These are phyloP conservation scores for Cicer pinnatifidum DNA, from an alignment of 306 rosid genomes.

Conservation along the genomic window DNA sequence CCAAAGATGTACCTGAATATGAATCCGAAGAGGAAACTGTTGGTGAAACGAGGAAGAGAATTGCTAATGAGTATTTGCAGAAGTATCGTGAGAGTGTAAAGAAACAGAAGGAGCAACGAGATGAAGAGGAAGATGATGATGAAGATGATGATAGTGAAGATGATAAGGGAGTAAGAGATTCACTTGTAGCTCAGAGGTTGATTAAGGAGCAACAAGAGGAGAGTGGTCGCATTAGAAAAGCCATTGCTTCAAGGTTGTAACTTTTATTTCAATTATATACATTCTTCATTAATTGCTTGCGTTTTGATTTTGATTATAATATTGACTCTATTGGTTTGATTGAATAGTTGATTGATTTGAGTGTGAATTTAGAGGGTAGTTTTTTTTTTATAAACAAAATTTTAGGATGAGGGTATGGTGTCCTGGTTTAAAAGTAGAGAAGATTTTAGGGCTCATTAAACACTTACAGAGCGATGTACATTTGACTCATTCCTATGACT, in stretches of 20 bases:
- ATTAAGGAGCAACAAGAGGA: constrained; percentile 83
- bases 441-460: no score
- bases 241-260: constrained; percentile 71
- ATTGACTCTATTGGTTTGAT: background rate
- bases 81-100: constrained; percentile 49
- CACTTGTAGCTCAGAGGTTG: constrained; percentile 69
- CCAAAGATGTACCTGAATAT: constrained; percentile 1
- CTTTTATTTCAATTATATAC: background rate
- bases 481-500: no score
- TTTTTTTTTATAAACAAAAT: no score
- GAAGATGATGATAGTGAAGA: constrained; percentile 44
- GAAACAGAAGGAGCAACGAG: constrained; percentile 60
- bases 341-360: background rate
- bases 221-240: constrained; percentile 76
- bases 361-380: no score
- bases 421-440: no score
- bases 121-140: constrained; percentile 39
- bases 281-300: background rate
- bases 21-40: constrained; percentile 50
- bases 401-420: no score
- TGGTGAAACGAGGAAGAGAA: constrained; percentile 72
- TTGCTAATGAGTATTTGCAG: constrained; percentile 58
- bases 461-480: no score
- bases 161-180: constrained; percentile 65
- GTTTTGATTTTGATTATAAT: background rate